Evolutionary conservation across 768 basidiomycete species (phyloP).

Genomic region (Albatrellus ellisii): DNA sequence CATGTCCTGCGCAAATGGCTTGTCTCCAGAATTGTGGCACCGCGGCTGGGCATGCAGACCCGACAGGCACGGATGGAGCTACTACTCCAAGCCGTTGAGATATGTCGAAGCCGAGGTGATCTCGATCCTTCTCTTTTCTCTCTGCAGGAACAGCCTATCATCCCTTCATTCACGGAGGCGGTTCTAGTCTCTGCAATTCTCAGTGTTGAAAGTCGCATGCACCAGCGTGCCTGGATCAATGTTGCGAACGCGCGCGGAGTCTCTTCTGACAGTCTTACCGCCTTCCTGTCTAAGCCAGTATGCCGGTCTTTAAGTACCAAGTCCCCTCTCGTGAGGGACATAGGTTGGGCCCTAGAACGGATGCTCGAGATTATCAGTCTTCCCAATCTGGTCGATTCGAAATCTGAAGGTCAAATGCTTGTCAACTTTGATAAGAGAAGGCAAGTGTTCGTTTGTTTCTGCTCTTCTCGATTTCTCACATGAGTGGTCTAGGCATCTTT

Average conservation of each 20-base stretch:
- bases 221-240: constrained; percentile 66
- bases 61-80: constrained; percentile 67
- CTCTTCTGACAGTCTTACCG: constrained; percentile 44
- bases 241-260: constrained; percentile 51
- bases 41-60: constrained; percentile 44
- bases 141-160: constrained; percentile 47
- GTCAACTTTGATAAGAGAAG: constrained; percentile 78
- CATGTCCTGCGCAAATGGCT: constrained; percentile 71
- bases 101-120: constrained; percentile 45
- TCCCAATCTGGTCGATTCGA: constrained; percentile 49
- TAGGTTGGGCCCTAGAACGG: constrained; percentile 75
- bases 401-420: constrained; percentile 37
- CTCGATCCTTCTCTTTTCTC: constrained; percentile 21
- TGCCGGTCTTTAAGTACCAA: constrained; percentile 30
- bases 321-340: constrained; percentile 47
- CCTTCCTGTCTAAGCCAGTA: constrained; percentile 40
- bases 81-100: constrained; percentile 58
- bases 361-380: constrained; percentile 68
- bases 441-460: constrained; percentile 23
- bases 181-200: constrained; percentile 63
- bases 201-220: constrained; percentile 69
- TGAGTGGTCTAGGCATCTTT: constrained; percentile 40
- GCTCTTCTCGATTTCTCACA: background rate
- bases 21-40: constrained; percentile 52
- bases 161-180: constrained; percentile 73